Evolutionary conservation across 1,284 basidiomycete species (phyloP), one percentile per base, ranked within the genome.

Genomic region (Xerocomus amazonicus): DNA sequence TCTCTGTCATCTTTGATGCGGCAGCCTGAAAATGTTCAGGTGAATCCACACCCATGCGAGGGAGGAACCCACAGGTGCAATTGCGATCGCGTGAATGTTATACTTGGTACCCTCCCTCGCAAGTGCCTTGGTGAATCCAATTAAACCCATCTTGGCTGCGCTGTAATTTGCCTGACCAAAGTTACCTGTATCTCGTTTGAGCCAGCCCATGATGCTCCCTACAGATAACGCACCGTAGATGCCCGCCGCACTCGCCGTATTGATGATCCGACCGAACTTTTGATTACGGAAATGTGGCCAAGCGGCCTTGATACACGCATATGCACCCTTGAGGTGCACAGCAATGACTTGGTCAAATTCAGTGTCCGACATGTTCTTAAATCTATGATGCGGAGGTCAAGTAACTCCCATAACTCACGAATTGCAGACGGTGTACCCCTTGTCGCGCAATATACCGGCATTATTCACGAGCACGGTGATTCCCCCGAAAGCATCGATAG

Each of bases 201-300:
- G 40, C 10, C 19, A 14, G 9, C 9, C 27, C n/a, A 14, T 12
- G 7, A 8, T 4, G 16, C 14, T 6, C 6, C 29, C 12, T 28
- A n/a, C 19, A 27, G 10, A 39, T 27, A 3, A 61, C 74, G 38
- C 52, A 86, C 88, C 90, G 59, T 91, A 92, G 40, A 93, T 71
- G 6, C 90, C 91, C 47, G 90, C 89, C 26, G 90, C 88, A 57
- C 92, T 95, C 27, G 92, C 77, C n/a, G 90, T 94, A 73, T 96
- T 97, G 62, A 98, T 78, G 55, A 98, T 78, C 47, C 93, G 84
- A 13, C 94, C 94, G 59, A 90, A 97, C 74, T 94, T 93, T 68
- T 97, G 93, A 65, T 91, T 90, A 62, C 92, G 82, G 80, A 99
- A 97, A 67, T 91, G 74, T 3, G 95, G 93, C 97, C 96, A 99